Percentiles rank a stretch among this genome's conserved stretches.
phyloP scores from a whole-genome alignment of 1,284 basidiomycete genomes.

The Dichomitus squalens region DNA sequence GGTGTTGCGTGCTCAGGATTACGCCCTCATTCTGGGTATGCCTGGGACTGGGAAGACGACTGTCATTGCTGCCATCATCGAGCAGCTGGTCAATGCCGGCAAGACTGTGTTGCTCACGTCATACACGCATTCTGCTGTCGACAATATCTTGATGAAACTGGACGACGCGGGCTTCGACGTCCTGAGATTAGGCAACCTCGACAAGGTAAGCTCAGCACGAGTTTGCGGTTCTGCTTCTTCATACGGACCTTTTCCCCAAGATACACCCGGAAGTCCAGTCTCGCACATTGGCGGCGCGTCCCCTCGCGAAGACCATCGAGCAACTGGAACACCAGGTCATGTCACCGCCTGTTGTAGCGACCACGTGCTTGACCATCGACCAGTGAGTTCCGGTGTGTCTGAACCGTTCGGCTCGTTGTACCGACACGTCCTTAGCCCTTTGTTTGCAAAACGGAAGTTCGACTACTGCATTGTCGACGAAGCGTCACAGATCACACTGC shows the following conservation, averaged over 20 bases:
- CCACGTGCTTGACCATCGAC: conserved; percentile 91
- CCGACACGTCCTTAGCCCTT: conserved; percentile 50
- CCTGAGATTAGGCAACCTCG: conserved; percentile 85
- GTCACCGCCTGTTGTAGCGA: conserved; percentile 91
- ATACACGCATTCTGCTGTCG: conserved; percentile 98
- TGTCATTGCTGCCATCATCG: conserved; percentile 89
- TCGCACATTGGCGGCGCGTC: conserved; percentile 65
- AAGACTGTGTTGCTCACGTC: conserved; percentile 90
- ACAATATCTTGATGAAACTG: conserved; percentile 89
- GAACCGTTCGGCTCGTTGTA: not conserved
- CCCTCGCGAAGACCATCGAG: conserved; percentile 64
- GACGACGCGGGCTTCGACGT: conserved; percentile 69
- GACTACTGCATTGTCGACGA: conserved; percentile 99
- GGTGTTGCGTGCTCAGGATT: conserved; percentile 84
- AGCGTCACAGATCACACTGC: conserved; percentile 96
- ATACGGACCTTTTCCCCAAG: conserved; percentile 40
- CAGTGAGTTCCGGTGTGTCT: conserved; percentile 61
- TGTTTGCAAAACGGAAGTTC: conserved; percentile 85
- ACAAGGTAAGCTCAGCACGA: conserved; percentile 67
- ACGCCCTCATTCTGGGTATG: conserved; percentile 94
- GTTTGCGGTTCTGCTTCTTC: not conserved
- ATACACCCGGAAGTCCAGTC: conserved; percentile 79
- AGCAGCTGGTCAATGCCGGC: conserved; percentile 74
- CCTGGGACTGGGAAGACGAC: conserved; percentile 99
- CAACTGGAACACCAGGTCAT: conserved; percentile 82